phyloP scores from a whole-genome alignment of 257 asterid genomes.

The Solanum tarapatanum region DNA sequence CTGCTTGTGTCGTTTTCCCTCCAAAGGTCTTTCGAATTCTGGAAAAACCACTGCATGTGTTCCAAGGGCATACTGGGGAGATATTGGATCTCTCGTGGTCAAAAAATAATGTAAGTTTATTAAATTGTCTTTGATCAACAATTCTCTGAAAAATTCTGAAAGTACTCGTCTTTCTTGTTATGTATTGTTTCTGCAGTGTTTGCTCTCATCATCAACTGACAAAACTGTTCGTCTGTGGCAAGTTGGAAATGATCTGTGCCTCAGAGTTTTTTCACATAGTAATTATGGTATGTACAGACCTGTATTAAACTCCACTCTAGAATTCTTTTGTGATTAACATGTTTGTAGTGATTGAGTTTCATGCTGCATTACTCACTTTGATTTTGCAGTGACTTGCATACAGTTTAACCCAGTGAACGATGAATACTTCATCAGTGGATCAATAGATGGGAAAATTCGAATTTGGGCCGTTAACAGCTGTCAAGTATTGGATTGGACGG shows the following conservation, averaged over 20 bases:
- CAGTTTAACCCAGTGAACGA: slow-evolving; percentile 69
- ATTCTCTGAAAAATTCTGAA: not conserved
- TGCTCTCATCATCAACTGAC: slow-evolving; percentile 83
- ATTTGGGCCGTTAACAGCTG: slow-evolving; percentile 57
- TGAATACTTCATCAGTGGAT: slow-evolving; percentile 82
- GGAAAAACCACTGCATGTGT: slow-evolving; percentile 70
- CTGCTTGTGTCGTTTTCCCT: slow-evolving; percentile 78
- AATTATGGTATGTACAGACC: slow-evolving; percentile 50
- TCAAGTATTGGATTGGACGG: slow-evolving; percentile 82
- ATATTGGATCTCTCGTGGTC: slow-evolving; percentile 88
- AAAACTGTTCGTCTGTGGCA: slow-evolving; percentile 90
- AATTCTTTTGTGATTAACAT: not conserved
- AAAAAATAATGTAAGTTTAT: slow-evolving; percentile 50
- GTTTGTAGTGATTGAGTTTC: not conserved
- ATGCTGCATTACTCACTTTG: not conserved
- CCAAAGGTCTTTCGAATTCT: slow-evolving; percentile 60
- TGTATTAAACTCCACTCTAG: not conserved
- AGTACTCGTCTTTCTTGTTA: not conserved
- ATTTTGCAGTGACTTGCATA: slow-evolving; percentile 69
- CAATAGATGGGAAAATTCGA: slow-evolving; percentile 92
- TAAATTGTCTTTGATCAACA: not conserved
- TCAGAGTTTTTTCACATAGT: slow-evolving; percentile 58
- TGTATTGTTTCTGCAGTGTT: slow-evolving; percentile 35
- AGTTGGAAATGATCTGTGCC: slow-evolving; percentile 67
- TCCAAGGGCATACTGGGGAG: slow-evolving; percentile 61